Base-by-base conservation (phyloP, 1,284 basidiomycete species). In the Moesziomyces sp. region DNA sequence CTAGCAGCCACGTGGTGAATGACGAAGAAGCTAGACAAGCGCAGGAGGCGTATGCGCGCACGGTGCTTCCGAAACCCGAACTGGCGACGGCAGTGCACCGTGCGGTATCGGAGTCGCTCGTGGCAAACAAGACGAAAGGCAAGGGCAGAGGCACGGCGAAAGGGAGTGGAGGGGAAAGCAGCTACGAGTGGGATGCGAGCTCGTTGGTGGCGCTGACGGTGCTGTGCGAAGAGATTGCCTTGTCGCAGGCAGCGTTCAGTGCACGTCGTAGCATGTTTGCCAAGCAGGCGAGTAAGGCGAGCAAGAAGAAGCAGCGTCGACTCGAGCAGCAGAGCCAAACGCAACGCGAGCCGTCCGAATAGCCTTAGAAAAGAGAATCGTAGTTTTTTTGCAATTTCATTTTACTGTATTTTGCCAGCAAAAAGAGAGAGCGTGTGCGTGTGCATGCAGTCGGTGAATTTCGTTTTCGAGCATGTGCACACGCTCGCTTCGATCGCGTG, bases 201-300 rank as follows among this genome's bases (percentile, higher is more conserved):
- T 50, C 61, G 4, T 42, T 74, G 2, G 58, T 57, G 0, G 71
- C 65, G 24, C 21, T 69, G 26, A 52, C 59, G 28, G 56, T 66
- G 16, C 38, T 74, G 13, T 49, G 61, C 8, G 65, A 74, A 23
- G 65, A 74, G 43, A 44, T 63, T 18, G 66, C 55, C 2, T 48
- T 19, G 16, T 69, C 66, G 30, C 66, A 69, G 23, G 66, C 66
- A 4, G 23, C 19, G 13, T 69, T 69, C 38, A 59, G 58, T 28
- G 66, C 66, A 3, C 51, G 56, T 16, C 13, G 56, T 23, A 64
- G 61, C 26, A 60, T 70, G 60, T 60, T 70, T 54, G 67, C 67
- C 49, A 64, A 64, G 21, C 43, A 38, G 2, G 55, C 52, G 21
- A 54, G 54, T 55, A 38, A 45, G 21, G 14, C 35, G 23, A 46